Evolutionary conservation across 208 protist genomes (phyloP), one percentile per base, ranked within the genome.

Genomic region (Leishmania guyanensis): DNA sequence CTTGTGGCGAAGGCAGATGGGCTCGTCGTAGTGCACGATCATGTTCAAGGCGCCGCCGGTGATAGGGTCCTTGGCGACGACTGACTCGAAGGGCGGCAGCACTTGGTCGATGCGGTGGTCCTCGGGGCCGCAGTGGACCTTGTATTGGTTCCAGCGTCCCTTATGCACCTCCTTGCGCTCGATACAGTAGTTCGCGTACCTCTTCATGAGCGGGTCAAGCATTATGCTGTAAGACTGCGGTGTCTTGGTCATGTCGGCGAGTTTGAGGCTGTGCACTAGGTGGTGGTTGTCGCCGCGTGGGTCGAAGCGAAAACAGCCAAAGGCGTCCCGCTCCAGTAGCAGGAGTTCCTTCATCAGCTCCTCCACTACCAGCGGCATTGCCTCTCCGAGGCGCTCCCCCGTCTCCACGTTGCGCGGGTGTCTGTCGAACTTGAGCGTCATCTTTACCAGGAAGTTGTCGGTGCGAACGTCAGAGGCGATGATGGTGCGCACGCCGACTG

Each of bases 281-380:
- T 92, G 88, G 58, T 91, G 89, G 75, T 94, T 95, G 78, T 94
- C 92, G 48, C 89, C 90, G 54, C 91, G 92, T 3, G 88, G 81
- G 79, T 97, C 93, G 83, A 97, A 96, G 76, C 92, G 91, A 80
- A 91, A 92, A 14, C 73, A 70, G 17, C 92, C 94, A 85, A 96
- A 97, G 56, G 85, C 86, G 80, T 97, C 94, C 16, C 94, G 87
- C 86, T 97, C 92, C 5, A 97, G 73, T 70, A 96, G 78, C 65
- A 97, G 78, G 75, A 81, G 84, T 64, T 97, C 92, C 83, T 95
- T 93, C 64, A 97, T 84, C 78, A 92, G 87, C 69, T 87, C 90
- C 17, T 89, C 89, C 29, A 93, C 39, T 14, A 14, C 73, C 29
- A n/a, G 43, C 39, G 90, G 83, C 79, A 87, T 75, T 36, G 80